Base-by-base conservation (phyloP, 2,329 filamentous ascomycete genomes). In the Chalaropsis thielavioides region DNA sequence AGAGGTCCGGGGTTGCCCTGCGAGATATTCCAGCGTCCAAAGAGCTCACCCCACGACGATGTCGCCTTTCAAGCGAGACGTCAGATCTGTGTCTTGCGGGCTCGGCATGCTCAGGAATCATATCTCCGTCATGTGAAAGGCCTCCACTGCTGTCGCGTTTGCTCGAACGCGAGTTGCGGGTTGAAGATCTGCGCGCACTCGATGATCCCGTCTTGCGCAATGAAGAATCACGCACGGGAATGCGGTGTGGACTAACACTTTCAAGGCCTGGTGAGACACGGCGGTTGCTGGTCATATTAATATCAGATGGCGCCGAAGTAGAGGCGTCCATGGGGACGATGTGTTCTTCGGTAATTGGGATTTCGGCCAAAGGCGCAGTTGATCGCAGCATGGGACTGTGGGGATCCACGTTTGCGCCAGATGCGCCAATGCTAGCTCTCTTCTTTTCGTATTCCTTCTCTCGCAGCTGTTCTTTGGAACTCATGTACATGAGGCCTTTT, bases 401-500 rank as follows among this genome's bases (percentile, higher is more conserved):
- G 8, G 75, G 73, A 15, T 76, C 77, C 3, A 74, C 69, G 1
- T 74, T 51, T 56, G 74, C 74, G 61, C 74, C 76, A 27, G 74
- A 72, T 44, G 75, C 70, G 60, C 76, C 75, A 67, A 76, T 69
- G 69, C 75, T 79, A n/a, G 75, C 70, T 49, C 84, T 79, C 70
- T 82, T 86, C 69, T 81, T 81, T 68, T 88, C 84, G 3, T 75
- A 75, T 68, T 88, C 85, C 68, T 80, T 84, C 62, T 84, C 83
- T 58, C 81, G 79, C 58, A 89, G 75, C 38, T 80, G 79, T 72
- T 90, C 87, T 71, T 82, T 86, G 58, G 87, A 89, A 75, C 81
- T 85, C 85, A 87, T 89, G 71, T 89, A 88, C 81, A 86, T 84
- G 70, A 89, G 74, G 2, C 84, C 81, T 71, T 81, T 83, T 68